A percentile compares a stretch with the other conserved stretches of the same genome.
phyloP scores from a whole-genome alignment of 2,329 filamentous ascomycete species.

The Trichocomaceae sp. region DNA sequence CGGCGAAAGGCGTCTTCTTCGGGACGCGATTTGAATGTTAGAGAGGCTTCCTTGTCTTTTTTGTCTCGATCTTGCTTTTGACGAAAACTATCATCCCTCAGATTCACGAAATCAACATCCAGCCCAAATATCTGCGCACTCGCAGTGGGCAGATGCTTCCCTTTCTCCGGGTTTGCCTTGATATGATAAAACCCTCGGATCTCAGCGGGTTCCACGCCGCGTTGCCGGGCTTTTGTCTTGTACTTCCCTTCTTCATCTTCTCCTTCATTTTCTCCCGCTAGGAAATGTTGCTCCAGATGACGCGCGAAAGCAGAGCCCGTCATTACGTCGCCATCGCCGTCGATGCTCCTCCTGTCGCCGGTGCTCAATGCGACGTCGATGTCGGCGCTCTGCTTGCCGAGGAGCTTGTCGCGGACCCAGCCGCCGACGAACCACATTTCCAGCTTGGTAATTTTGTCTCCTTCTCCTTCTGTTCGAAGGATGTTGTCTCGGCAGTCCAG shows the following conservation, averaged over 20 bases:
- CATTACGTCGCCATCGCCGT: not conserved
- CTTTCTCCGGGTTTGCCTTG: conserved; percentile 2
- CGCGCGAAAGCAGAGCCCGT: not conserved
- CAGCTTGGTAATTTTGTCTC: not conserved
- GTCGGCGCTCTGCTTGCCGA: conserved; percentile 1
- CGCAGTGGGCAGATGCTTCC: conserved; percentile 4
- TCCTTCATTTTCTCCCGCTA: not conserved
- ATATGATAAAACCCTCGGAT: conserved; percentile 7
- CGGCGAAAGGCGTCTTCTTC: conserved; percentile 6
- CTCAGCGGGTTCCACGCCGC: not conserved
- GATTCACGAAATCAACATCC: conserved; percentile 9
- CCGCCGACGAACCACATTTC: conserved; percentile 11
- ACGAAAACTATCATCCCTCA: not conserved
- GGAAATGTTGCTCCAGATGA: not conserved
- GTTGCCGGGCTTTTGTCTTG: not conserved
- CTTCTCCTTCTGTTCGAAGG: not conserved
- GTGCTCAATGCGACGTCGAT: conserved; percentile 4
- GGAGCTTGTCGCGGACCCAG: conserved; percentile 10
- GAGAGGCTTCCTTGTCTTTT: not conserved
- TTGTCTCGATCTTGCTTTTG: not conserved
- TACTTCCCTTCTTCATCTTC: not conserved
- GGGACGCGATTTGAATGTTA: not conserved
- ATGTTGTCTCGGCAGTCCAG: conserved; percentile 2
- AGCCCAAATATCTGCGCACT: conserved; percentile 6
- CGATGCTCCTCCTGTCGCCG: too few relatives aligned